Percentiles rank a stretch among this genome's conserved stretches.
Evolutionary conservation across 371 early-diverging fungal species (phyloP).

Genomic region (Parasitella parasitica): DNA sequence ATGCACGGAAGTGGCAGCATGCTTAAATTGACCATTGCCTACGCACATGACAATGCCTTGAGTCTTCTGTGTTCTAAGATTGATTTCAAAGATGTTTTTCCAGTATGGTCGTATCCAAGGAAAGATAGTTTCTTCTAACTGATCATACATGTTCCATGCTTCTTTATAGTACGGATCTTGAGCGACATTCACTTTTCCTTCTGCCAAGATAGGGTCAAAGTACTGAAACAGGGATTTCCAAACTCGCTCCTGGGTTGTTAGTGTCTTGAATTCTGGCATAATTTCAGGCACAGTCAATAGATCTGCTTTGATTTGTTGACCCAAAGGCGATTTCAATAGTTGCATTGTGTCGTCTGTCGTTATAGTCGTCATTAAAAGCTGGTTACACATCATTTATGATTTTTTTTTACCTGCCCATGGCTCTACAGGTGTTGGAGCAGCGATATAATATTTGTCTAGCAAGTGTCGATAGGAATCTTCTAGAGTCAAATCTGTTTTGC

Average conservation of each 20-base stretch:
- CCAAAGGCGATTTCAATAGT: conserved; percentile 24
- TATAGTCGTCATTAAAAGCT: neutral
- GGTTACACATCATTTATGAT: neutral
- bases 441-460: conserved; percentile 18
- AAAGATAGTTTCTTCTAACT: conserved; percentile 21
- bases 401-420: conserved; percentile 23
- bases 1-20: conserved; percentile 26
- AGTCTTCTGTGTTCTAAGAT: conserved; percentile 1
- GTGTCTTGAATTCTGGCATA: conserved; percentile 23
- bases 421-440: conserved; percentile 19
- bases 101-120: conserved; percentile 33
- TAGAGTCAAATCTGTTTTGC: conserved; percentile 8
- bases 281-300: conserved; percentile 26
- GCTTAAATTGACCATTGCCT: conserved; percentile 29
- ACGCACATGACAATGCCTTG: conserved; percentile 58
- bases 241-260: conserved; percentile 26
- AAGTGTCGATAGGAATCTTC: conserved; percentile 19
- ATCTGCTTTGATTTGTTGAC: conserved; percentile 20
- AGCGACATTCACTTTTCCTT: conserved; percentile 16
- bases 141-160: conserved; percentile 23
- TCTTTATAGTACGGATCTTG: conserved; percentile 15
- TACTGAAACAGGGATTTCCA: conserved; percentile 35
- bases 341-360: conserved; percentile 10
- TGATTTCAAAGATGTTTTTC: conserved; percentile 34
- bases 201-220: conserved; percentile 30